A percentile compares a stretch with the other conserved stretches of the same genome.
Evolutionary conservation across 257 asterid genomes (phyloP).

Genomic region (Euphrasia confusa): DNA sequence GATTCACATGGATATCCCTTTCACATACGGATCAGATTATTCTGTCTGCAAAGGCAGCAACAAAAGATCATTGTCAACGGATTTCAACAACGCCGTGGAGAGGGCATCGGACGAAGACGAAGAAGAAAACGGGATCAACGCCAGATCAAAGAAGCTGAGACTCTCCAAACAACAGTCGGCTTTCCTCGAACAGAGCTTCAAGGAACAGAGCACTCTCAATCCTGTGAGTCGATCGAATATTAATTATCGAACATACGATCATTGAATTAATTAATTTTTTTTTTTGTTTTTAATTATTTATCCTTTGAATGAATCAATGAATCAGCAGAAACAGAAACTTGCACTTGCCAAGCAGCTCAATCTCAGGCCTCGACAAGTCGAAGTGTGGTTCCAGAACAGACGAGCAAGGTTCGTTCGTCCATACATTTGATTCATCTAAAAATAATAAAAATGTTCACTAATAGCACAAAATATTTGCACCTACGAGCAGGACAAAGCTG

Average conservation of each 20-base stretch:
- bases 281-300: background rate
- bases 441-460: background rate
- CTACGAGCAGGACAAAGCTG: slow-evolving; percentile 55
- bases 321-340: slow-evolving; percentile 61
- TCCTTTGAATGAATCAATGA: background rate
- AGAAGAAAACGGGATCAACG: slow-evolving; percentile 58
- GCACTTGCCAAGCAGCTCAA: slow-evolving; percentile 82
- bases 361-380: slow-evolving; percentile 81
- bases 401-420: slow-evolving; percentile 59
- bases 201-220: slow-evolving; percentile 14
- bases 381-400: slow-evolving; percentile 93
- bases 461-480: too few relatives aligned
- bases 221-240: slow-evolving; percentile 45
- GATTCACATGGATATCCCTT: slow-evolving; percentile 17
- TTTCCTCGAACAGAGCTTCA: slow-evolving; percentile 7
- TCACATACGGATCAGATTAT: background rate
- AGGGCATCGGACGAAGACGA: slow-evolving; percentile 67
- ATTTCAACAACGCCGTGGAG: slow-evolving; percentile 36
- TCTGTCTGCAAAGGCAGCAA: too few relatives aligned
- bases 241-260: background rate
- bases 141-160: slow-evolving; percentile 57
- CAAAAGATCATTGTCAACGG: too few relatives aligned
- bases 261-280: background rate
- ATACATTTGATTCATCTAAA: background rate
- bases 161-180: slow-evolving; percentile 48